These are phyloP conservation scores for Flaveria trinervia DNA, from an alignment of 129 eudicot genomes.

Conservation along the genomic window DNA sequence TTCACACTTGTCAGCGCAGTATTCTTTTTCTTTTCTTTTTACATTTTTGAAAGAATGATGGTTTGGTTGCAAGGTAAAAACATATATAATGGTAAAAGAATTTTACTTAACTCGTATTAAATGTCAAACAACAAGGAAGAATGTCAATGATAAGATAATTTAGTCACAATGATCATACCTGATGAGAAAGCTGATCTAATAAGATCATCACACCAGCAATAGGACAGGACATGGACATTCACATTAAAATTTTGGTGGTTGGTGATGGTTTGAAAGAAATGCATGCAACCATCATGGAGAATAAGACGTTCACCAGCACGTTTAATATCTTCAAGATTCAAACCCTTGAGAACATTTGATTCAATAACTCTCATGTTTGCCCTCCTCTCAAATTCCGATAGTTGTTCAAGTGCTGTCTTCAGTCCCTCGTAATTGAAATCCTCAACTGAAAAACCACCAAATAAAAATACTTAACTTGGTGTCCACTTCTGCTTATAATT, in stretches of 20 bases:
- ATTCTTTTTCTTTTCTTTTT: not conserved
- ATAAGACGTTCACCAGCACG: conserved; percentile 80
- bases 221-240: conserved; percentile 76
- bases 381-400: conserved; percentile 67
- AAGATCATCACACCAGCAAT: conserved; percentile 96
- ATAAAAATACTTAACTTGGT: not conserved
- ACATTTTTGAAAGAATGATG: not conserved
- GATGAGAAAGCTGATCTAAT: conserved; percentile 79
- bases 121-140: not conserved
- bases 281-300: conserved; percentile 76
- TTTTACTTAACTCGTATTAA: not conserved
- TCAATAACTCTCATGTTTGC: conserved; percentile 79
- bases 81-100: not conserved
- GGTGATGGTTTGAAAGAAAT: conserved; percentile 59
- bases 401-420: conserved; percentile 60
- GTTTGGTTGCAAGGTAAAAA: not conserved
- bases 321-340: conserved; percentile 78
- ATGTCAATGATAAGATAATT: not conserved
- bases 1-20: not conserved
- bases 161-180: conserved; percentile 48
- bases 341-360: conserved; percentile 86
- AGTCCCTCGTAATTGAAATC: conserved; percentile 51
- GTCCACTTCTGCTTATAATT: not conserved
- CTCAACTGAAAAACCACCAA: conserved; percentile 48
- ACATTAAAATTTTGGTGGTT: conserved; percentile 53